These are phyloP conservation scores for Pholiota adiposa DNA, from an alignment of 1,284 basidiomycete species.

Conservation along the genomic window DNA sequence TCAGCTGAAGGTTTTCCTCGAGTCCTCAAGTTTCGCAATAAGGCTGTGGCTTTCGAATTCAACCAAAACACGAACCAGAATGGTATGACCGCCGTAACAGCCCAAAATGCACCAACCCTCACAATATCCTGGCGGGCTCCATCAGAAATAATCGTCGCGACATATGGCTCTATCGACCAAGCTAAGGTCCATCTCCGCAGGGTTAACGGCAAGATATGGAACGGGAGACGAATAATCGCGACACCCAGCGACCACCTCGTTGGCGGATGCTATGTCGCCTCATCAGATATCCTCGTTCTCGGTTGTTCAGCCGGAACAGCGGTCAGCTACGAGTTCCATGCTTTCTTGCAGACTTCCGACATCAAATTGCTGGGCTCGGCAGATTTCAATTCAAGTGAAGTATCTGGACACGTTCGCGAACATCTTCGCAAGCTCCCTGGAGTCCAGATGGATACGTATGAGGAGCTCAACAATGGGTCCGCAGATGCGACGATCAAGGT, in stretches of 20 bases:
- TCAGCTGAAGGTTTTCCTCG: slow-evolving; percentile 45
- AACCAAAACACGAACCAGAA: slow-evolving; percentile 36
- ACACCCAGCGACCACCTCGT: slow-evolving; percentile 39
- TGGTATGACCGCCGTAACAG: slow-evolving; percentile 43
- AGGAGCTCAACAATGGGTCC: slow-evolving; percentile 12
- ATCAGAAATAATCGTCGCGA: slow-evolving; percentile 41
- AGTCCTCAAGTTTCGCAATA: slow-evolving; percentile 45
- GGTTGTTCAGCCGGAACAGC: slow-evolving; percentile 31
- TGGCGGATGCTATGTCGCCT: slow-evolving; percentile 30
- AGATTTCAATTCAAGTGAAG: slow-evolving; percentile 21
- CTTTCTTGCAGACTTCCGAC: slow-evolving; percentile 16
- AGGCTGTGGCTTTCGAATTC: slow-evolving; percentile 42
- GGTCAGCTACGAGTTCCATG: slow-evolving; percentile 10
- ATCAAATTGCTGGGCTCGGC: slow-evolving; percentile 21
- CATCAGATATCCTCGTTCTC: slow-evolving; percentile 36
- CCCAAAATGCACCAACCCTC: slow-evolving; percentile 37
- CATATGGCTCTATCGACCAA: slow-evolving; percentile 33
- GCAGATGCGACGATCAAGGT: slow-evolving; percentile 32
- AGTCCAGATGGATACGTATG: slow-evolving; percentile 21
- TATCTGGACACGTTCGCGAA: slow-evolving; percentile 16
- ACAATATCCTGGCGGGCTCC: slow-evolving; percentile 49
- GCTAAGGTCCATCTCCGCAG: slow-evolving; percentile 33
- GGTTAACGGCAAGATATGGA: slow-evolving; percentile 36
- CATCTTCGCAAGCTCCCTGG: slow-evolving; percentile 21
- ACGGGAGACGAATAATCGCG: slow-evolving; percentile 46